Percentiles rank a stretch among this genome's conserved stretches.
phyloP scores from a whole-genome alignment of 2,329 filamentous ascomycete genomes.

The Drechslerella coelobrocha region DNA sequence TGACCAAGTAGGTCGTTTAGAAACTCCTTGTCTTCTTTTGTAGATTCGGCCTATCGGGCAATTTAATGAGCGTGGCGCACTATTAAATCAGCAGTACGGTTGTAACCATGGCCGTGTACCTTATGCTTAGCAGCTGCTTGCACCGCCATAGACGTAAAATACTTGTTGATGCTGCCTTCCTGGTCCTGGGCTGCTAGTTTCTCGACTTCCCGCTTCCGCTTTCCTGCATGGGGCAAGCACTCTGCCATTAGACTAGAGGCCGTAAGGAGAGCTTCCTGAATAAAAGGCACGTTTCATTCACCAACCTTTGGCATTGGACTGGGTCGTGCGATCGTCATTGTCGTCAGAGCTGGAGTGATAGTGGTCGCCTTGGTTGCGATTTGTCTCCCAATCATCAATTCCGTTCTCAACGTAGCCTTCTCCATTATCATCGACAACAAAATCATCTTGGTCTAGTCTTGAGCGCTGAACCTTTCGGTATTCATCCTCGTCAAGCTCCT shows the following conservation, averaged over 20 bases:
- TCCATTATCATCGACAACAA: constrained; percentile 97
- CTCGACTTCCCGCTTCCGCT: constrained; percentile 86
- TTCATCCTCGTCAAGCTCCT: constrained; percentile 93
- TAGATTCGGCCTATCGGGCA: constrained; percentile 59
- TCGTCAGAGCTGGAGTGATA: constrained; percentile 80
- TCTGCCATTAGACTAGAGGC: constrained; percentile 2
- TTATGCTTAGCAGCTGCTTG: constrained; percentile 73
- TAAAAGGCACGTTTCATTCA: not conserved
- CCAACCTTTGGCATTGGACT: constrained; percentile 50
- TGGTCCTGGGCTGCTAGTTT: constrained; percentile 83
- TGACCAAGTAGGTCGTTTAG: constrained; percentile 83
- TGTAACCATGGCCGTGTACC: constrained; percentile 62
- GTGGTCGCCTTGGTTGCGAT: constrained; percentile 66
- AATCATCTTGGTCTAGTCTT: constrained; percentile 91
- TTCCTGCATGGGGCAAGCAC: constrained; percentile 62
- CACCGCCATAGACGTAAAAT: constrained; percentile 79
- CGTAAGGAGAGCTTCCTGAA: constrained; percentile 12
- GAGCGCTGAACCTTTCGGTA: constrained; percentile 95
- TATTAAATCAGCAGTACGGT: constrained; percentile 1
- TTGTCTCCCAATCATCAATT: constrained; percentile 79
- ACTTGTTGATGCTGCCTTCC: constrained; percentile 90
- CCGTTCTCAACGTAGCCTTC: constrained; percentile 97
- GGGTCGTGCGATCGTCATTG: constrained; percentile 50
- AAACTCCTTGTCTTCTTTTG: constrained; percentile 87
- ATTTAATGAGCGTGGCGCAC: too few species aligned